Base-by-base conservation (phyloP, 1,139 yeast species). In the Saccharomycopsis hybrid region DNA sequence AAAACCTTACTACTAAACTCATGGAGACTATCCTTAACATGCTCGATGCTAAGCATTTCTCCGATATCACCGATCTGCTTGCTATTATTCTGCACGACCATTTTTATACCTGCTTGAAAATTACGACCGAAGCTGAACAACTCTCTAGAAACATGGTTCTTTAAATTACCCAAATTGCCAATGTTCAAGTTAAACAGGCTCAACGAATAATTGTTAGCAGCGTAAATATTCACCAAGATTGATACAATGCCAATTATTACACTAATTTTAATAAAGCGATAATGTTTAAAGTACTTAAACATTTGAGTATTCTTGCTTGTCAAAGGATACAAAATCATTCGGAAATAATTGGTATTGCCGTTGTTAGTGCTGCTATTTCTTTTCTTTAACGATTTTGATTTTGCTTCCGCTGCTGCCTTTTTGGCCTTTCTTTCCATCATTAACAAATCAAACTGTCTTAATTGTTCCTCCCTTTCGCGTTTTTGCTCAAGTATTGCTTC, bases 161-260 rank as follows among this genome's bases (percentile, higher is more conserved):
- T n/a, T n/a, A n/a, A n/a, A n/a, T n/a, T n/a, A n/a, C n/a, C n/a
- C n/a, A n/a, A n/a, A n/a, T n/a, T n/a, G n/a, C n/a, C n/a, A n/a
- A n/a, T n/a, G n/a, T n/a, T n/a, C n/a, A n/a, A n/a, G n/a, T n/a
- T n/a, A n/a, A n/a, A n/a, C n/a, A n/a, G n/a, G n/a, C n/a, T n/a
- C n/a, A n/a, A n/a, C n/a, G n/a, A 18, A 24, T 25, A 5, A n/a
- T n/a, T n/a, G 13, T 40, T 25, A 28, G 7, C 9, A 18, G 4
- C 25, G 18, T 47, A 47, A 5, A 49, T 43, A 31, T 49, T 49
- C 7, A 49, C 9, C 3, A 49, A 36, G 7, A 50, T 30, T 18
- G 53, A 50, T 4, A 50, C 24, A 4, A 50, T 8, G 5, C 53
- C 53, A 44, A 50, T 47, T 7, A 33, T 18, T 5, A 50, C 29